Conservation (phyloP, 768 basidiomycete genomes). For the Boletus subcaerulescens region DNA sequence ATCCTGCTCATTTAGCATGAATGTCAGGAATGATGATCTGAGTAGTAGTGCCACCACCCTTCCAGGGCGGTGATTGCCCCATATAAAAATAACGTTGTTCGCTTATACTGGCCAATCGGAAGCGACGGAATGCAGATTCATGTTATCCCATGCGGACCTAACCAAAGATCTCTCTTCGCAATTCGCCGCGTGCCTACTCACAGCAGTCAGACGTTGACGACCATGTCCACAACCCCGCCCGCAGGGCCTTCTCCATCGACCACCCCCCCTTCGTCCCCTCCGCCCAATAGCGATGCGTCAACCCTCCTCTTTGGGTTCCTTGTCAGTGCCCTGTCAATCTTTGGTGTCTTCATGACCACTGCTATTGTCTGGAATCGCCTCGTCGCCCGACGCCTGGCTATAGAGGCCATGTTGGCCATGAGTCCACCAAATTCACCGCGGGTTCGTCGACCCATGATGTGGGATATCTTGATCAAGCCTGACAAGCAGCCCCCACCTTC, state of each 20-base stretch:
- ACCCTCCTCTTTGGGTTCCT: constrained; percentile 33
- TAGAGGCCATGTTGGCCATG: constrained; percentile 20
- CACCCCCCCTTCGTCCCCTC: background rate
- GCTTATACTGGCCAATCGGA: constrained; percentile 16
- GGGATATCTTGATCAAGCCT: constrained; percentile 22
- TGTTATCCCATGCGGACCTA: too few relatives aligned
- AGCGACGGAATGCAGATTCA: background rate
- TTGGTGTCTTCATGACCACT: constrained; percentile 29
- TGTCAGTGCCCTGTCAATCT: constrained; percentile 29
- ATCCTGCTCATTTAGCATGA: too few relatives aligned
- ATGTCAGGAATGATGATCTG: too few relatives aligned
- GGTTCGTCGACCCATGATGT: constrained; percentile 18
- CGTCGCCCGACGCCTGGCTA: constrained; percentile 25
- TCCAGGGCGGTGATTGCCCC: background rate
- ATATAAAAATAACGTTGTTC: background rate
- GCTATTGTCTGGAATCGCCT: constrained; percentile 34
- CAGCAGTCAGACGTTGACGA: constrained; percentile 5
- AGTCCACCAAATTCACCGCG: background rate
- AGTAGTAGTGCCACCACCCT: background rate
- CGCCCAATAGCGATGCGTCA: constrained; percentile 15
- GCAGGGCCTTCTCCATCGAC: background rate
- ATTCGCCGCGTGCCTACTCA: background rate
- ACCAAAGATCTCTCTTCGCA: background rate
- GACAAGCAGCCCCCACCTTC: background rate
- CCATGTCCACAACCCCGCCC: constrained; percentile 23